phyloP scores from a whole-genome alignment of 2,329 filamentous ascomycete species.

The Ophiostoma australiae region DNA sequence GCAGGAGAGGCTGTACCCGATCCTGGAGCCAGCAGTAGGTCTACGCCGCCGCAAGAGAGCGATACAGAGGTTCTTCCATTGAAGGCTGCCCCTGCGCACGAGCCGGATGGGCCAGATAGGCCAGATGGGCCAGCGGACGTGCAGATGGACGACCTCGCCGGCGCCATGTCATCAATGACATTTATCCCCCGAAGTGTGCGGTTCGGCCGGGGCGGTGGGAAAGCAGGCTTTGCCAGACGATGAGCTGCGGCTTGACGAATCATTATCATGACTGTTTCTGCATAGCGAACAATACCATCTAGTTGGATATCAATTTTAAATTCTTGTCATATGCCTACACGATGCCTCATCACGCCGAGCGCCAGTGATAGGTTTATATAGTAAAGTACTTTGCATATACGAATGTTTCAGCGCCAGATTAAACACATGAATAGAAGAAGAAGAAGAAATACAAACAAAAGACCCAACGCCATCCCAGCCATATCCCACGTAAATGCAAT shows the following conservation, averaged over 20 bases:
- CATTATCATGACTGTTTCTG: neutral
- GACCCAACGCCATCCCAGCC: neutral
- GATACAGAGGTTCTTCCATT: neutral
- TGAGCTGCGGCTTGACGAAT: conserved; percentile 24
- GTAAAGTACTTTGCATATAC: neutral
- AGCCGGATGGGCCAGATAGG: neutral
- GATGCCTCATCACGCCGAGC: neutral
- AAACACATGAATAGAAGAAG: no score
- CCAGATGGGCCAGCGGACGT: conserved; percentile 25
- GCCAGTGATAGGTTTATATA: neutral
- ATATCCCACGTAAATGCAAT: conserved; percentile 7
- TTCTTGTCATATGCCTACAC: neutral
- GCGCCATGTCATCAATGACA: conserved; percentile 65
- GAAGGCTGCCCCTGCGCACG: neutral
- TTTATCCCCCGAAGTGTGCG: conserved; percentile 65
- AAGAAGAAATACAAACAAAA: neutral
- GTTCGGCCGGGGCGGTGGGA: conserved; percentile 53
- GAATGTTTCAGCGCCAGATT: neutral
- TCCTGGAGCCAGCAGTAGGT: neutral
- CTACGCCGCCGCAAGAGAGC: neutral
- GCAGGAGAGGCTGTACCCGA: neutral
- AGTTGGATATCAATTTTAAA: neutral
- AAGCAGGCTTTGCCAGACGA: conserved; percentile 48
- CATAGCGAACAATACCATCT: neutral
- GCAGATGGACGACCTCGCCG: conserved; percentile 56